Base-by-base conservation (phyloP, 2,329 filamentous ascomycete species). In the Lachnellula subtilissima region DNA sequence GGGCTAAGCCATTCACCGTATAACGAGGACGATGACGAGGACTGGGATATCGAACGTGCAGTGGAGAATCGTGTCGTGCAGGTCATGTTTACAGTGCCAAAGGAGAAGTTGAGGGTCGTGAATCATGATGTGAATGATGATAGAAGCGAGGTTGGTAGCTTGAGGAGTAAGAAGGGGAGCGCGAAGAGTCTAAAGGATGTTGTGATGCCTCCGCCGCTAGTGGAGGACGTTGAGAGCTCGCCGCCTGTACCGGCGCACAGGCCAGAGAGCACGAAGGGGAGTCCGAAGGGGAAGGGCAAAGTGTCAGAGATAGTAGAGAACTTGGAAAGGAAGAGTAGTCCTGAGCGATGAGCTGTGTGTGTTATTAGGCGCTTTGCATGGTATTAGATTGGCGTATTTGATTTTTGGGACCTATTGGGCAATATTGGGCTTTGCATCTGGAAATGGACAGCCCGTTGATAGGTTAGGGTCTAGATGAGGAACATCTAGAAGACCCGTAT, bases 41-140 rank as follows among this genome's bases (percentile, higher is more conserved):
- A 91, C 53, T 89, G 88, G 88, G 88, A 91, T 64, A 83, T 92
- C 40, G 88, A 92, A 69, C 78, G 80, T 54, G 87, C 88, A 2
- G 82, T 87, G 1, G 85, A 90, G 73, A 81, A 81, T 56, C 75
- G 87, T 22, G 76, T 89, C 8, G 88, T 92, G 58, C 88, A 92
- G 71, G 82, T 91, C 67, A 94, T 96, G 83, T 97, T 96, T 72
- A 97, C 93, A 0, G 91, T 97, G 58, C 93, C 94, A 2, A 91
- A 87, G 70, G 88, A 93, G 71, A 84, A 85, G 64, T 73, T 97
- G 60, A 77, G 93, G 25, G 91, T 97, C n/a, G 93, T 97, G 19
- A 97, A 97, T 70, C 86, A 83, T 50, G 87, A 87, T 66, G 73
- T 77, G n/a, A 71, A 70, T 60, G 69, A 77, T 36, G 75, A 77